phyloP scores from a whole-genome alignment of 148 eudicot genomes.

The Oxyria digyna region DNA sequence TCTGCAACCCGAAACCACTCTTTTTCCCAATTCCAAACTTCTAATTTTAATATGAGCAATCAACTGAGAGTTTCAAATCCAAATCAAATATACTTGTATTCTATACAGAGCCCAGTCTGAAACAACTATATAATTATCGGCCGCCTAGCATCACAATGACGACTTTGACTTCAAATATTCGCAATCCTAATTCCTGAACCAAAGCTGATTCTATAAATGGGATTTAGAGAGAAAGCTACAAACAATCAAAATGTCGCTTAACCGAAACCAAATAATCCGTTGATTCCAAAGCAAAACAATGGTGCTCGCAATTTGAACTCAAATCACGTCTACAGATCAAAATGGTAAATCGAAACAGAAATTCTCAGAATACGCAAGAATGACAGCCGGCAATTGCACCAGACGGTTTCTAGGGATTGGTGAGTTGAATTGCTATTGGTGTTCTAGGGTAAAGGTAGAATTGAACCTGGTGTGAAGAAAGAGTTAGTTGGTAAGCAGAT shows the following conservation, averaged over 20 bases:
- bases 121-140: background rate
- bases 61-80: slow-evolving; percentile 1
- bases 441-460: background rate
- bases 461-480: background rate
- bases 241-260: background rate
- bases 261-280: slow-evolving; percentile 1
- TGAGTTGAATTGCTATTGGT: background rate
- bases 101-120: background rate
- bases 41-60: background rate
- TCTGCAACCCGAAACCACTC: background rate
- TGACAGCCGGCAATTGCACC: background rate
- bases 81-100: background rate
- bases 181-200: background rate
- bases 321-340: background rate
- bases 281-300: background rate
- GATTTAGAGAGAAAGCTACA: background rate
- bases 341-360: background rate
- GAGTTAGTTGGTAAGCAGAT: background rate
- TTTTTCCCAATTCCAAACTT: background rate
- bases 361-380: background rate
- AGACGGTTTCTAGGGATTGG: background rate
- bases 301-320: background rate
- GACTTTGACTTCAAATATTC: background rate
- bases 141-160: background rate
- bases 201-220: background rate